These are phyloP conservation scores for Hapsidospora chrysogenum DNA, from an alignment of 495 filamentous ascomycete genomes.

Conservation along the genomic window DNA sequence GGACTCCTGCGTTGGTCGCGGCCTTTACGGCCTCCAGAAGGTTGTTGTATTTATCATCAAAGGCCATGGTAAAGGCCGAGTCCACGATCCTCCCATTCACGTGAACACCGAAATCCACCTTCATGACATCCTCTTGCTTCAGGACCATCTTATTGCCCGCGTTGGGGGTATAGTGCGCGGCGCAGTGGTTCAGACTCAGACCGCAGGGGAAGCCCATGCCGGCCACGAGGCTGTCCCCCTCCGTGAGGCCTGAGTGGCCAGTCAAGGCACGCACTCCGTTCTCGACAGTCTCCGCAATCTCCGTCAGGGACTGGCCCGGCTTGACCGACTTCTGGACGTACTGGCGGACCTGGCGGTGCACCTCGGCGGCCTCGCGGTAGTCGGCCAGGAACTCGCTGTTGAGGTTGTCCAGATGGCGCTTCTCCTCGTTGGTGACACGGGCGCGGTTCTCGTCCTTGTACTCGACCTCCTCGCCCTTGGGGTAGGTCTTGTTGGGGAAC, in stretches of 20 bases:
- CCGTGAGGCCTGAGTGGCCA: conserved; percentile 60
- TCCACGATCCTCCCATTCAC: conserved; percentile 85
- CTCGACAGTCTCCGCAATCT: conserved; percentile 78
- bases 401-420: conserved; percentile 68
- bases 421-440: conserved; percentile 76
- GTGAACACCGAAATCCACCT: conserved; percentile 84
- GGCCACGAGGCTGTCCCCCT: conserved; percentile 61
- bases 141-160: conserved; percentile 76
- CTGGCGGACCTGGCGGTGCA: conserved; percentile 75
- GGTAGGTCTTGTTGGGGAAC: conserved; percentile 59
- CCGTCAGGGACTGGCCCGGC: conserved; percentile 63
- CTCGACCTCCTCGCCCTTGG: conserved; percentile 67
- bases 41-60: conserved; percentile 72
- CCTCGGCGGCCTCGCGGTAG: conserved; percentile 75
- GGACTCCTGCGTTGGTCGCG: conserved; percentile 76
- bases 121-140: conserved; percentile 75
- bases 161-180: conserved; percentile 83
- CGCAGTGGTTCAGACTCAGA: conserved; percentile 72
- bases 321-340: conserved; percentile 68
- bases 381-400: conserved; percentile 73
- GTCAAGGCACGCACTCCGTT: conserved; percentile 64
- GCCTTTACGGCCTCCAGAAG: conserved; percentile 68
- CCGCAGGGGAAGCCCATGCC: conserved; percentile 87
- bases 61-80: conserved; percentile 81
- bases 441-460: conserved; percentile 59